Conservation (phyloP, 257 asterid genomes). For the Penstemon barbatus region DNA sequence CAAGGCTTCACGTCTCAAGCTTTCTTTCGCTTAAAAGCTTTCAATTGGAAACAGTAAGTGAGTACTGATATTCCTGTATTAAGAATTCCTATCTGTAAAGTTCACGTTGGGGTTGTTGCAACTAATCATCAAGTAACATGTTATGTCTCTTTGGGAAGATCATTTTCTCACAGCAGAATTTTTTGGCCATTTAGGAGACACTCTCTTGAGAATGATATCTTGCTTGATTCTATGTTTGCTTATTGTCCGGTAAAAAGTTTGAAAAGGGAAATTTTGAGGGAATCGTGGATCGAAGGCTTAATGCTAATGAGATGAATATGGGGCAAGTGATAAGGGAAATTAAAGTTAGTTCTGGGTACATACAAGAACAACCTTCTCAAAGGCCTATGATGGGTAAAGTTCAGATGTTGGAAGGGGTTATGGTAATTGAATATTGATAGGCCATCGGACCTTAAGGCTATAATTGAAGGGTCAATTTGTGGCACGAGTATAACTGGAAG, state of each 20-base stretch:
- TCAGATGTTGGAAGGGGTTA: conserved; percentile 83
- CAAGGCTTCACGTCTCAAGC: conserved; percentile 24
- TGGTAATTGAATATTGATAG: conserved; percentile 40
- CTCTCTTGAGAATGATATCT: no score
- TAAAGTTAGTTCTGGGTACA: conserved; percentile 82
- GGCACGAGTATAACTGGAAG: conserved; percentile 47
- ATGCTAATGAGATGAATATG: conserved; percentile 49
- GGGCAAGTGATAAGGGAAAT: conserved; percentile 63
- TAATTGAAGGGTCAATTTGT: conserved; percentile 51
- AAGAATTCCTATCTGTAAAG: no score
- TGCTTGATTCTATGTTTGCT: no score
- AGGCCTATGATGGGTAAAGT: conserved; percentile 91
- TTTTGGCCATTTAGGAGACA: no score
- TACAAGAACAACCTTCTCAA: conserved; percentile 87
- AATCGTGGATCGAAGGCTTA: conserved; percentile 55
- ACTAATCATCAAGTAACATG: no score
- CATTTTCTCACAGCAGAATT: no score
- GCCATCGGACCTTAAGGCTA: conserved; percentile 69
- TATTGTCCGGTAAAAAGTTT: conserved; percentile 24
- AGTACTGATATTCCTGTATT: background rate
- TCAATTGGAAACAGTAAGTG: conserved; percentile 1
- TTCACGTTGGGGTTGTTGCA: no score
- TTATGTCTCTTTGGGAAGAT: no score
- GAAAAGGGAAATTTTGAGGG: conserved; percentile 60
- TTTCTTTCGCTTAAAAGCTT: conserved; percentile 31